Evolutionary conservation across 2,329 filamentous ascomycete genomes (phyloP).

Genomic region (Aureobasidium sp.): DNA sequence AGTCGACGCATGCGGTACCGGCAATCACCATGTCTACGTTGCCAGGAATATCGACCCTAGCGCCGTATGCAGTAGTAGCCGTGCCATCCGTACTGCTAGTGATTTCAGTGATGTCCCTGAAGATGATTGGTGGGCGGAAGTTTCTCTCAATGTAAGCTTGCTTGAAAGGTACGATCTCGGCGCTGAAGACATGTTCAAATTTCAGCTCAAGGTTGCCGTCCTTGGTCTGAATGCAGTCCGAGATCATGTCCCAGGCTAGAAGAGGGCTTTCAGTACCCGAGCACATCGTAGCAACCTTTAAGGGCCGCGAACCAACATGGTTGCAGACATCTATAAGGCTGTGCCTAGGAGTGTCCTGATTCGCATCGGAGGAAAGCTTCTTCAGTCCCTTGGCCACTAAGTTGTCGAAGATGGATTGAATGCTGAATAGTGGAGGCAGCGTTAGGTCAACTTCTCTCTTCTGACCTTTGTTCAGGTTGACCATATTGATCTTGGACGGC

Average conservation of each 20-base stretch:
- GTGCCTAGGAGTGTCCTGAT: slow-evolving; percentile 8
- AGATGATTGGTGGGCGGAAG: slow-evolving; percentile 33
- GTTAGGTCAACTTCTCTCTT: slow-evolving; percentile 20
- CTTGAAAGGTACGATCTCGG: slow-evolving; percentile 38
- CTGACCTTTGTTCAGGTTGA: not conserved
- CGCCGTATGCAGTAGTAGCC: slow-evolving; percentile 57
- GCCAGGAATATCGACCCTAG: slow-evolving; percentile 45
- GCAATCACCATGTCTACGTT: slow-evolving; percentile 58
- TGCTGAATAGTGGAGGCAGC: slow-evolving; percentile 38
- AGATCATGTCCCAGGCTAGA: slow-evolving; percentile 52
- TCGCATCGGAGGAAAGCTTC: slow-evolving; percentile 10
- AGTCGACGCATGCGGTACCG: slow-evolving; percentile 69
- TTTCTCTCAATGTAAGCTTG: slow-evolving; percentile 41
- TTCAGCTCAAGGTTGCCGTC: slow-evolving; percentile 12
- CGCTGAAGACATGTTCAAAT: slow-evolving; percentile 35
- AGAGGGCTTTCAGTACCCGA: slow-evolving; percentile 71
- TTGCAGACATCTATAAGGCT: slow-evolving; percentile 27
- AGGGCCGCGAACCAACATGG: slow-evolving; percentile 26
- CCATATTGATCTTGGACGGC: not conserved
- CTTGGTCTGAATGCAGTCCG: slow-evolving; percentile 26
- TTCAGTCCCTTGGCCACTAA: slow-evolving; percentile 33
- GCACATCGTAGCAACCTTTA: slow-evolving; percentile 62
- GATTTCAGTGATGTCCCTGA: slow-evolving; percentile 37
- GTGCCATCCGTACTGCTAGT: slow-evolving; percentile 17
- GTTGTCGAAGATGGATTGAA: slow-evolving; percentile 42